phyloP scores from a whole-genome alignment of 2,329 filamentous ascomycete species.

The Colletotrichum siamense region DNA sequence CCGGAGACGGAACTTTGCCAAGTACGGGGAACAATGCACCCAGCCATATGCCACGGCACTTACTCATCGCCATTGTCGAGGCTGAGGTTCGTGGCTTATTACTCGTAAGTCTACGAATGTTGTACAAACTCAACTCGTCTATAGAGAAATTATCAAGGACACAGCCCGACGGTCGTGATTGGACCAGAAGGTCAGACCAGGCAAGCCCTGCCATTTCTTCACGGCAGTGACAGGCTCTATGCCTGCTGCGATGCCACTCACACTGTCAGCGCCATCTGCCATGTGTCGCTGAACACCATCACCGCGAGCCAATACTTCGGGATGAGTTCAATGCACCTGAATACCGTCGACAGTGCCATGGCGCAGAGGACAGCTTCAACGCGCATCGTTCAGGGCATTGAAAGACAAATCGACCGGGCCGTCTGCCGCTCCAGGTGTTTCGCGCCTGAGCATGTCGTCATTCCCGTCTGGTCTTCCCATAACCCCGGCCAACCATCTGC shows the following conservation, averaged over 20 bases:
- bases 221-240: background rate
- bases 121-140: background rate
- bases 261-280: background rate
- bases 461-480: background rate
- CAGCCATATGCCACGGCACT: too few species aligned
- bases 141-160: background rate
- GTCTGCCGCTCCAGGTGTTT: background rate
- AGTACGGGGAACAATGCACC: background rate
- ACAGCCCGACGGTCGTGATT: background rate
- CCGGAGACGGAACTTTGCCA: background rate
- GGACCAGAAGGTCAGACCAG: background rate
- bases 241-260: background rate
- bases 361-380: background rate
- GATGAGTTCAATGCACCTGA: background rate
- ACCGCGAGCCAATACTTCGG: background rate
- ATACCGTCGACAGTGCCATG: background rate
- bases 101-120: background rate
- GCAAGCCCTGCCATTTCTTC: background rate
- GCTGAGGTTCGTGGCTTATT: background rate
- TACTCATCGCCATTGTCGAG: background rate
- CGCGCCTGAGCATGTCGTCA: slow-evolving; percentile 7
- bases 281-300: background rate
- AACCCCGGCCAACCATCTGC: background rate
- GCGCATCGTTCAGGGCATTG: background rate
- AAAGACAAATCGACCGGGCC: background rate